These are phyloP conservation scores for Microsporum canis DNA, from an alignment of 2,329 filamentous ascomycete genomes.

Conservation along the genomic window DNA sequence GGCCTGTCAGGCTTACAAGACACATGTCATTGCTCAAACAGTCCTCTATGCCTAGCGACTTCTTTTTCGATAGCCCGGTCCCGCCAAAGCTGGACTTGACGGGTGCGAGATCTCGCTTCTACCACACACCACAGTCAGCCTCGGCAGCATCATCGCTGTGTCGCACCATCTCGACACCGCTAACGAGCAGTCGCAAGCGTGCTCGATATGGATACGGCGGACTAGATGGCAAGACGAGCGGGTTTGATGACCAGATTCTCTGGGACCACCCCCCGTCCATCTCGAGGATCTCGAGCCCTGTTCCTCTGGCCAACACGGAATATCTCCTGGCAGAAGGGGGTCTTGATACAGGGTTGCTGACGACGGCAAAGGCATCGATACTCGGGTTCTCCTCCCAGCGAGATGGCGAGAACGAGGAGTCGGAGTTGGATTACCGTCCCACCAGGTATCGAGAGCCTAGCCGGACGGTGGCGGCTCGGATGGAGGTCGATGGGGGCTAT, in stretches of 20 bases:
- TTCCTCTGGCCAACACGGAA: slow-evolving; percentile 29
- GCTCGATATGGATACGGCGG: slow-evolving; percentile 12
- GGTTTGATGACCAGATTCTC: slow-evolving; percentile 4
- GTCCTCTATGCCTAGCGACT: slow-evolving; percentile 16
- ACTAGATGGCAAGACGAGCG: neutral
- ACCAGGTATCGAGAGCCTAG: slow-evolving; percentile 30
- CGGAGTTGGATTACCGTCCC: slow-evolving; percentile 33
- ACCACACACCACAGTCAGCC: slow-evolving; percentile 26
- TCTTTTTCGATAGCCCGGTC: slow-evolving; percentile 27
- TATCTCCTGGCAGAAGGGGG: slow-evolving; percentile 28
- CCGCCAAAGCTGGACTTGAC: slow-evolving; percentile 30
- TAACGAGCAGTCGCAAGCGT: slow-evolving; percentile 13
- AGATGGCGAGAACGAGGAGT: slow-evolving; percentile 18
- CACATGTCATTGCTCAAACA: neutral
- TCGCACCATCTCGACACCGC: slow-evolving; percentile 22
- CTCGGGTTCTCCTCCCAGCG: slow-evolving; percentile 13
- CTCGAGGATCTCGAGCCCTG: slow-evolving; percentile 23
- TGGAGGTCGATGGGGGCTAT: neutral
- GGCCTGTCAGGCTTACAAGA: neutral
- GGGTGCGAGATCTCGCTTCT: slow-evolving; percentile 28
- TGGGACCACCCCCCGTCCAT: slow-evolving; percentile 11
- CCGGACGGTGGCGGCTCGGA: slow-evolving; percentile 11
- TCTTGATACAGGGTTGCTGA: slow-evolving; percentile 17
- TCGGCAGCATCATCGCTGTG: slow-evolving; percentile 31
- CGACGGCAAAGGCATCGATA: slow-evolving; percentile 18